Conservation (phyloP, 1,139 yeast genomes). For the Debaryomyces fabryi region DNA sequence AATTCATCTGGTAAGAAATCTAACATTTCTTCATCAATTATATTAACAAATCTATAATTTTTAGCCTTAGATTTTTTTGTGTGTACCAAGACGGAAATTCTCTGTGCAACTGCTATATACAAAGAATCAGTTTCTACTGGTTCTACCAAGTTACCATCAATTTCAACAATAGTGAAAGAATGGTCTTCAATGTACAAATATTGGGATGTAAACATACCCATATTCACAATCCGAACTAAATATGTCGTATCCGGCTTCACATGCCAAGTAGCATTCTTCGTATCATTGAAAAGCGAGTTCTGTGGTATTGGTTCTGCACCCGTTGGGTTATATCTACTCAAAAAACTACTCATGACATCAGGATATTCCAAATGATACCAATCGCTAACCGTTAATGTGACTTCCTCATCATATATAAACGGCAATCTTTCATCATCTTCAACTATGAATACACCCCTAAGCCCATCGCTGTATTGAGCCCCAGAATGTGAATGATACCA, state of each 20-base stretch:
- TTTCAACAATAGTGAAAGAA: constrained; percentile 76
- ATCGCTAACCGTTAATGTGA: constrained; percentile 67
- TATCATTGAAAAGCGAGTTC: constrained; percentile 74
- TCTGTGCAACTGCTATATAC: constrained; percentile 76
- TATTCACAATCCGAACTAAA: constrained; percentile 72
- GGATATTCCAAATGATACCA: constrained; percentile 78
- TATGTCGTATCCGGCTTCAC: constrained; percentile 84
- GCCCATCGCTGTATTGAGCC: constrained; percentile 90
- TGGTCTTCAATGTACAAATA: constrained; percentile 86
- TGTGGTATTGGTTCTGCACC: constrained; percentile 97
- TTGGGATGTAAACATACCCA: constrained; percentile 88
- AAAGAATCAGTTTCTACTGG: constrained; percentile 60
- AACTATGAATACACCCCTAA: constrained; percentile 79
- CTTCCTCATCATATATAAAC: constrained; percentile 73
- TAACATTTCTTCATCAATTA: constrained; percentile 77
- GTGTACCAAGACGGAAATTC: constrained; percentile 70
- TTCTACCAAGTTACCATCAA: constrained; percentile 79
- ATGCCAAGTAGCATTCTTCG: constrained; percentile 66
- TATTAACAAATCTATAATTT: constrained; percentile 79
- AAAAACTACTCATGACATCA: constrained; percentile 55
- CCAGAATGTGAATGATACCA: constrained; percentile 95
- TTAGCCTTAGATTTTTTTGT: constrained; percentile 62
- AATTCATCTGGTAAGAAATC: constrained; percentile 69
- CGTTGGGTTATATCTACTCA: constrained; percentile 81
- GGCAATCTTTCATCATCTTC: constrained; percentile 55